Evolutionary conservation across 108 stramenopile species (phyloP).

Genomic region (Phaeodactylum tricornutum): DNA sequence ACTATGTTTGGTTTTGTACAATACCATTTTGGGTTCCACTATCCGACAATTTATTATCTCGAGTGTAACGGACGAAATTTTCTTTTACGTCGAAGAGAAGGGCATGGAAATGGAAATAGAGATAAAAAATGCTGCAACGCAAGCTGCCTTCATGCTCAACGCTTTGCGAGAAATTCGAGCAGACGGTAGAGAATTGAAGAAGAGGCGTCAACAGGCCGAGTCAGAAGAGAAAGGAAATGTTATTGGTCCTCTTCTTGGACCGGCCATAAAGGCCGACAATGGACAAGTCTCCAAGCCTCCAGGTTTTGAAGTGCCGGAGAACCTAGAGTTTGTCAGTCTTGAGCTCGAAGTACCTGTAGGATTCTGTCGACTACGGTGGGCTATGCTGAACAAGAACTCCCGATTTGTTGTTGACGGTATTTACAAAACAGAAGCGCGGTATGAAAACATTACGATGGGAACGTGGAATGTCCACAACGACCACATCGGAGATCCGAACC

Average conservation of each 20-base stretch:
- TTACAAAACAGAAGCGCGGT: conserved; percentile 40
- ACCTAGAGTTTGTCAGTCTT: conserved; percentile 57
- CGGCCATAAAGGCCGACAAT: conserved; percentile 52
- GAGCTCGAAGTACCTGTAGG: conserved; percentile 72
- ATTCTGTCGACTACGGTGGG: conserved; percentile 60
- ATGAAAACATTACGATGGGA: conserved; percentile 48
- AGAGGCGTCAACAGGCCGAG: conserved; percentile 32
- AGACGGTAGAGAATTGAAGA: conserved; percentile 35
- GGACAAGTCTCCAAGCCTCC: conserved; percentile 24
- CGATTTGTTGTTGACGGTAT: conserved; percentile 51
- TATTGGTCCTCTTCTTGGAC: conserved; percentile 55
- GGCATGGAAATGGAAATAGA: conserved; percentile 81
- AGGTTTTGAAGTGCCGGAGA: conserved; percentile 43
- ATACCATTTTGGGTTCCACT: conserved; percentile 23
- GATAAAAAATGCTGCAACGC: conserved; percentile 31
- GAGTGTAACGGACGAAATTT: conserved; percentile 64
- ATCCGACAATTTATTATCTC: conserved; percentile 54
- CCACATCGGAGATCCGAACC: conserved; percentile 35
- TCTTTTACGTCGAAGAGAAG: conserved; percentile 63
- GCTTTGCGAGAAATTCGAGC: conserved; percentile 62
- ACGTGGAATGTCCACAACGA: conserved; percentile 48
- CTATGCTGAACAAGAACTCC: conserved; percentile 41
- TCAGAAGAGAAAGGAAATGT: conserved; percentile 24
- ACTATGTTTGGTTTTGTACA: conserved; percentile 42
- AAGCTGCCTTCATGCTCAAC: conserved; percentile 70